Base-by-base conservation (phyloP, 345 rosid genomes). In the Ceriops zippeliana region DNA sequence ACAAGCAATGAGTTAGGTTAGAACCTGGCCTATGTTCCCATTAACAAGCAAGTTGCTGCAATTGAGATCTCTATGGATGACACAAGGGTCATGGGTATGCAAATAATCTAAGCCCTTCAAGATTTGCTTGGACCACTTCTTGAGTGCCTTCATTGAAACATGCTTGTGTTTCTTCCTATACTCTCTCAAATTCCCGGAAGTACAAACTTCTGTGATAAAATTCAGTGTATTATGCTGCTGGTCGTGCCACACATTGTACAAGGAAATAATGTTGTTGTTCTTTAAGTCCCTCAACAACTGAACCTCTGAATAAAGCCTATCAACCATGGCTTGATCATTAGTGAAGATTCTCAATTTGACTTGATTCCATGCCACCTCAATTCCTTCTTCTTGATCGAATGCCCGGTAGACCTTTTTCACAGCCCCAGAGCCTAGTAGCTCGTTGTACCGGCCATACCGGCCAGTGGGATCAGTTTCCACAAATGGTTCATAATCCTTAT, bases 121-220 rank as follows among this genome's bases (percentile, higher is more conserved):
- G 46, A 31, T 34, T 61, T 61, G 64, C 21, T 34, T 61, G 6
- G 46, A n/a, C 64, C 46, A 34, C 59, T 56, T 56, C 59, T 56
- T 56, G 28, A 56, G 59, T 19, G 59, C 59, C 59, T 56, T 56
- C 59, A 61, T 61, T 9, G 20, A 32, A 31, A 61, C 64, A 61
- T 61, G 20, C 64, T 35, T 61, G 47, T 61, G 64, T 34, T 61
- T 61, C 64, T 19, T 61, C 37, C 47, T 32, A 22, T 61, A 61
- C 46, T 34, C 26, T 10, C 64, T 61, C 47, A 61, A 61, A 34
- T 32, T 30, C 27, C 64, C 64, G 19, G 64, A 61, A 19, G 49
- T 61, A 24, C 59, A 56, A 56, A 56, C 59, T 24, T 56, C 59
- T 8, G 59, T 56, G 17, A 56, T 56, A 2, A 56, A 56, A 56